A percentile compares a stretch with the other conserved stretches of the same genome.
Conservation (phyloP, 2,329 filamentous ascomycete species). For the Paracamarosporium sp. region DNA sequence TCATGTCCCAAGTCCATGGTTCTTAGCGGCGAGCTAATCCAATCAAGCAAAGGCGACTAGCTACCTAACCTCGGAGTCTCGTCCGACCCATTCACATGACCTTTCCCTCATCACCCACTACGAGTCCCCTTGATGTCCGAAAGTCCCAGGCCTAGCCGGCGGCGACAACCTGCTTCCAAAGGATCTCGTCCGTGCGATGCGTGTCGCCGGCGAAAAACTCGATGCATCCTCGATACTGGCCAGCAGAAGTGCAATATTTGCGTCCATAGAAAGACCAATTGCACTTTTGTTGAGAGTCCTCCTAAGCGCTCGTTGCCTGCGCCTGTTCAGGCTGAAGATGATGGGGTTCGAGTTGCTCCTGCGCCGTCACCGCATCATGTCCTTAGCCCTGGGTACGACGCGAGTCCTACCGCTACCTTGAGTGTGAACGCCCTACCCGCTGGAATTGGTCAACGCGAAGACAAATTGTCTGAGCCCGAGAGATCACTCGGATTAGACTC, state of each 20-base stretch:
- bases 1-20: no score
- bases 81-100: no score
- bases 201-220: conserved; percentile 17
- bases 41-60: no score
- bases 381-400: neutral
- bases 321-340: neutral
- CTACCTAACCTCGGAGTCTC: no score
- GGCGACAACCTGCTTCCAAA: neutral
- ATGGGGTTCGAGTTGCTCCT: neutral
- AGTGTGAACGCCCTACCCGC: neutral
- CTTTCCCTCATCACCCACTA: no score
- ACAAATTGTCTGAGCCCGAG: neutral
- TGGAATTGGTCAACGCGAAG: neutral
- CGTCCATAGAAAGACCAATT: conserved; percentile 1
- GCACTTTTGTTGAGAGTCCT: conserved; percentile 1
- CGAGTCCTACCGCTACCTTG: neutral
- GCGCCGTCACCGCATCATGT: conserved; percentile 2
- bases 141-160: neutral
- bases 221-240: conserved; percentile 12
- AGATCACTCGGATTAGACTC: conserved; percentile 9
- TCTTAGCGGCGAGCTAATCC: no score
- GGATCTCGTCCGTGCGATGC: conserved; percentile 31
- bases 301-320: neutral
- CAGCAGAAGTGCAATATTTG: conserved; percentile 11
- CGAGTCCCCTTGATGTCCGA: neutral